Conservation (phyloP, 140 eudicot genomes). For the Oenanthe javanica region DNA sequence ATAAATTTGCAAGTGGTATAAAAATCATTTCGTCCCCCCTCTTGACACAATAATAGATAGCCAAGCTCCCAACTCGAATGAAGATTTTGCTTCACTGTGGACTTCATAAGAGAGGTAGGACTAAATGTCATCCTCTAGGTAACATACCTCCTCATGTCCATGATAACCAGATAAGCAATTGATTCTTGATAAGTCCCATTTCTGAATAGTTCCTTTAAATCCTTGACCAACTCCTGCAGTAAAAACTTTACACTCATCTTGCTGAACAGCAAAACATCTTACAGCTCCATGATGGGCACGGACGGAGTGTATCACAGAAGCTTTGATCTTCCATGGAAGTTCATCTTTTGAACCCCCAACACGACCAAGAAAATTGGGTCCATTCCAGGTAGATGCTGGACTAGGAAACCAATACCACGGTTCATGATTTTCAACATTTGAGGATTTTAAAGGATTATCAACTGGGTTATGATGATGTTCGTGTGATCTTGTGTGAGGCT, state of each 20-base stretch:
- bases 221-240: conserved; percentile 98
- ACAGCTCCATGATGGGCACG: conserved; percentile 93
- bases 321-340: conserved; percentile 91
- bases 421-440: conserved; percentile 48
- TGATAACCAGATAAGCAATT: conserved; percentile 63
- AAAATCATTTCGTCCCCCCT: not conserved
- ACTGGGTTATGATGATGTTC: conserved; percentile 28
- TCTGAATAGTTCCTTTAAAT: conserved; percentile 90
- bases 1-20: not conserved
- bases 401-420: conserved; percentile 97
- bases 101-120: not conserved
- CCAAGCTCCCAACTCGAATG: not conserved
- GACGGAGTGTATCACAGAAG: conserved; percentile 73
- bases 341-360: conserved; percentile 72
- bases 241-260: conserved; percentile 64
- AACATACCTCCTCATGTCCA: conserved; percentile 94
- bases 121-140: not conserved
- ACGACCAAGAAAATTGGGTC: conserved; percentile 67
- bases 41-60: not conserved
- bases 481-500: conserved; percentile 31
- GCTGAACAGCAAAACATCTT: conserved; percentile 72
- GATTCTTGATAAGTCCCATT: conserved; percentile 77
- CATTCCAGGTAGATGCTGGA: conserved; percentile 85
- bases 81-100: not conserved
- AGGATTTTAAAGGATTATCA: conserved; percentile 27